phyloP scores from a whole-genome alignment of 768 basidiomycete species.

The Naematelia encephala region DNA sequence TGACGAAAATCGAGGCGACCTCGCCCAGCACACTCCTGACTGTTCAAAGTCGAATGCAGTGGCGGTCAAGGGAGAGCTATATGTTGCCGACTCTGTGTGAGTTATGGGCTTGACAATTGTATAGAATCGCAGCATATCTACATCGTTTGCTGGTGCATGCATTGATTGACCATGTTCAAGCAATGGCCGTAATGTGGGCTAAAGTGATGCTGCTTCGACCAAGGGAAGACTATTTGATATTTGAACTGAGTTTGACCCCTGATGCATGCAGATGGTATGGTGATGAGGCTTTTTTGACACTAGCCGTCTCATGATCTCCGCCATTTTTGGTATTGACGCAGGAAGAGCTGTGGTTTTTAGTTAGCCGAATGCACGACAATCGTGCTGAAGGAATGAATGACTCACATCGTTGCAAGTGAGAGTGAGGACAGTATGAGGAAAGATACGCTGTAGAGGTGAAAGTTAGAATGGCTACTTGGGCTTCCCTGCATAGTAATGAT shows the following conservation, averaged over 20 bases:
- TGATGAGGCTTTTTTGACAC: too few relatives aligned
- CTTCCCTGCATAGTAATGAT: too few relatives aligned
- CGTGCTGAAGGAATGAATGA: background rate
- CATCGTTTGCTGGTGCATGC: background rate
- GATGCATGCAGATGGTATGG: background rate
- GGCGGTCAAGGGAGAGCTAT: too few relatives aligned
- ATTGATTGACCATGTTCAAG: background rate
- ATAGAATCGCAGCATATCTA: background rate
- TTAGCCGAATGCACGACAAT: background rate
- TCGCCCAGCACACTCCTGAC: too few relatives aligned
- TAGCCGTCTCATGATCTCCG: background rate
- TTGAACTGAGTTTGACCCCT: too few relatives aligned
- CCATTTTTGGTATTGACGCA: background rate
- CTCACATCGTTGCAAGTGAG: conserved; percentile 68
- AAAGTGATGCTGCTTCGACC: too few relatives aligned
- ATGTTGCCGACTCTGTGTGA: too few relatives aligned
- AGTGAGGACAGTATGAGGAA: conserved; percentile 86
- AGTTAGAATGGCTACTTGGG: background rate
- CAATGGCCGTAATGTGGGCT: too few relatives aligned
- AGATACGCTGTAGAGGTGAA: conserved; percentile 58
- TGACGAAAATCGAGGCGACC: background rate
- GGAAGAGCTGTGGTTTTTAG: background rate
- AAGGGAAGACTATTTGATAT: too few relatives aligned
- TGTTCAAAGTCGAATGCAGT: too few relatives aligned
- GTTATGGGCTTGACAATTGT: too few relatives aligned